Percentiles rank a stretch among this genome's conserved stretches.
Conservation (phyloP, 257 asterid genomes). For the Solanum ahanhuiri region DNA sequence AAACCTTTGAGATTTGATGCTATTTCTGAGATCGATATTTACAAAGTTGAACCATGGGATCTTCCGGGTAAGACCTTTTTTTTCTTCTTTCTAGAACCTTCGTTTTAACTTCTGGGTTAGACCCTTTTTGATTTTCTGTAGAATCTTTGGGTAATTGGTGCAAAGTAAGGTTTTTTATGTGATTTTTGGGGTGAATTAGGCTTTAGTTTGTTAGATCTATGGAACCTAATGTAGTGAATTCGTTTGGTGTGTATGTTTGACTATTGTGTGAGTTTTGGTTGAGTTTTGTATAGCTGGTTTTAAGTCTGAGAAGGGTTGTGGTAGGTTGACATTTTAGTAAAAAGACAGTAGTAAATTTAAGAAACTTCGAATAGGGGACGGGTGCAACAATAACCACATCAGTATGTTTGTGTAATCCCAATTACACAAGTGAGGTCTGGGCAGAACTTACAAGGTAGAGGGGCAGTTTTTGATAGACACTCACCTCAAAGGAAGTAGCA, state of each 20-base stretch:
- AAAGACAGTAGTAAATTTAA: not conserved
- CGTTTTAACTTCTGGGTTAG: conserved; percentile 35
- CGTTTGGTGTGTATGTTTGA: not conserved
- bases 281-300: not conserved
- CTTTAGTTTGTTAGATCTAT: not conserved
- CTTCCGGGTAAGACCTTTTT: conserved; percentile 50
- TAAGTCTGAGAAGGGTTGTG: not conserved
- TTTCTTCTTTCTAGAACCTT: not conserved
- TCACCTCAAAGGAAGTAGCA: not conserved
- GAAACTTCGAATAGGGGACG: not conserved
- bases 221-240: not conserved
- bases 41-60: conserved; percentile 96
- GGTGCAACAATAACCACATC: not conserved
- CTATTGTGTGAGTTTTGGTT: not conserved
- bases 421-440: not conserved
- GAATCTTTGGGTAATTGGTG: not conserved
- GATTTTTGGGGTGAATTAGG: not conserved
- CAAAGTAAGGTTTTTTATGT: not conserved
- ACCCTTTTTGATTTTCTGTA: not conserved
- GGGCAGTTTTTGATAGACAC: not conserved
- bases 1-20: conserved; percentile 59
- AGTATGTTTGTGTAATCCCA: not conserved
- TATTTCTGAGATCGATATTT: conserved; percentile 79
- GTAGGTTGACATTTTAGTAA: not conserved
- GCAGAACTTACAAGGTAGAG: not conserved